Percentiles rank a stretch among this genome's conserved stretches.
These are phyloP conservation scores for Colletotrichum paranaense DNA, from an alignment of 2,329 filamentous ascomycete species.

Conservation along the genomic window DNA sequence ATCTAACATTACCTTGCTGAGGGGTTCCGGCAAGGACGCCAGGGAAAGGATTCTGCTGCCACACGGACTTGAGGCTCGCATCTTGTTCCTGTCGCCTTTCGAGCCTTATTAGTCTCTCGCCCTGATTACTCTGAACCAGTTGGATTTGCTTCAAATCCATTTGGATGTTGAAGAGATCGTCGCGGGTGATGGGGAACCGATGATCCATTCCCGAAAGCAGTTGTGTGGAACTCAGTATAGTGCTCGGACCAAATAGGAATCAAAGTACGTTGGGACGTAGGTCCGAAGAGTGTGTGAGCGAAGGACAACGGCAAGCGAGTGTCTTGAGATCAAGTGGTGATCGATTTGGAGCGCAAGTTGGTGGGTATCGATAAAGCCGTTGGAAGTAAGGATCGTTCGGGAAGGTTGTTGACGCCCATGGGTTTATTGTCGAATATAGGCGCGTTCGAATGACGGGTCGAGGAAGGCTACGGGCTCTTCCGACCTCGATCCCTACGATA, in stretches of 20 bases:
- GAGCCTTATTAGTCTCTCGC: constrained; percentile 69
- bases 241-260: constrained; percentile 13
- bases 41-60: constrained; percentile 94
- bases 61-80: constrained; percentile 83
- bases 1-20: constrained; percentile 79
- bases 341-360: constrained; percentile 1
- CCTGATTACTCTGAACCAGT: constrained; percentile 70
- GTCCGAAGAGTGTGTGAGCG: neutral
- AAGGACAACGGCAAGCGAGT: constrained; percentile 23
- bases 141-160: constrained; percentile 78
- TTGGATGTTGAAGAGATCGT: constrained; percentile 76
- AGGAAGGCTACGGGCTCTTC: constrained; percentile 37
- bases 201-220: constrained; percentile 68
- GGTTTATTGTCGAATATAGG: neutral
- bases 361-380: constrained; percentile 17
- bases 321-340: constrained; percentile 7
- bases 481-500: constrained; percentile 47
- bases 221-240: constrained; percentile 24
- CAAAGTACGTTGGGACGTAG: neutral
- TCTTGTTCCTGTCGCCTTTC: constrained; percentile 77
- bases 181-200: constrained; percentile 68
- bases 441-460: constrained; percentile 24
- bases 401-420: neutral
- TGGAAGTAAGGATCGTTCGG: constrained; percentile 7
- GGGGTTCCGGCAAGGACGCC: constrained; percentile 84